These are phyloP conservation scores for Tilletia caries DNA, from an alignment of 1,284 basidiomycete species.

Conservation along the genomic window DNA sequence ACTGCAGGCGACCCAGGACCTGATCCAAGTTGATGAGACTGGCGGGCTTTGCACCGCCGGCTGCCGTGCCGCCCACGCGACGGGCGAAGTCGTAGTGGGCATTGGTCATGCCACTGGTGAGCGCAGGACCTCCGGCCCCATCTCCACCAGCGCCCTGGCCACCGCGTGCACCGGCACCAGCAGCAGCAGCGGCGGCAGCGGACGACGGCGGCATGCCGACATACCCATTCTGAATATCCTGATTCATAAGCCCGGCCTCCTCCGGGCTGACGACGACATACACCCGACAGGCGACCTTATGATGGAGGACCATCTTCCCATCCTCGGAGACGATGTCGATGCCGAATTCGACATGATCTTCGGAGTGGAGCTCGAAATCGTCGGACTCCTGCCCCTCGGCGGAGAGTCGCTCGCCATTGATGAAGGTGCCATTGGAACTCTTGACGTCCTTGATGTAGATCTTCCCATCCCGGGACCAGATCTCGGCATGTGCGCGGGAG, in stretches of 20 bases:
- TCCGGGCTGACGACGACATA: constrained; percentile 82
- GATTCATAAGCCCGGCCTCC: constrained; percentile 61
- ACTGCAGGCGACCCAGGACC: constrained; percentile 73
- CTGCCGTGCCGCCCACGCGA: constrained; percentile 41
- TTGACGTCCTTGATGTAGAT: constrained; percentile 98
- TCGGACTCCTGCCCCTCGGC: constrained; percentile 87
- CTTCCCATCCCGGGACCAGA: constrained; percentile 87
- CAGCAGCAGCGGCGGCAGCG: constrained; percentile 25
- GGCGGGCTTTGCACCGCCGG: constrained; percentile 22
- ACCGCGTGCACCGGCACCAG: constrained; percentile 28
- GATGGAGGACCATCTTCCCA: constrained; percentile 95
- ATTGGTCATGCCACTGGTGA: no score
- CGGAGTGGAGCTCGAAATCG: constrained; percentile 87
- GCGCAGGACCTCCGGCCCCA: no score
- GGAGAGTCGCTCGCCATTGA: constrained; percentile 89
- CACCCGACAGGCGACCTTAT: constrained; percentile 93
- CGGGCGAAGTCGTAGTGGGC: no score
- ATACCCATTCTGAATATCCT: constrained; percentile 50
- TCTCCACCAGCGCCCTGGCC: background rate
- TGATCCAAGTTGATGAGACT: constrained; percentile 74
- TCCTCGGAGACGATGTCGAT: constrained; percentile 99
- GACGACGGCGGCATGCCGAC: constrained; percentile 23
- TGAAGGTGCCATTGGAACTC: constrained; percentile 96
- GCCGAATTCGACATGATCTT: constrained; percentile 94
- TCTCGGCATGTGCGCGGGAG: constrained; percentile 91